Percentiles rank a stretch among this genome's conserved stretches.
Conservation (phyloP, 768 basidiomycete species). For the Kwoniella mangroviensis region DNA sequence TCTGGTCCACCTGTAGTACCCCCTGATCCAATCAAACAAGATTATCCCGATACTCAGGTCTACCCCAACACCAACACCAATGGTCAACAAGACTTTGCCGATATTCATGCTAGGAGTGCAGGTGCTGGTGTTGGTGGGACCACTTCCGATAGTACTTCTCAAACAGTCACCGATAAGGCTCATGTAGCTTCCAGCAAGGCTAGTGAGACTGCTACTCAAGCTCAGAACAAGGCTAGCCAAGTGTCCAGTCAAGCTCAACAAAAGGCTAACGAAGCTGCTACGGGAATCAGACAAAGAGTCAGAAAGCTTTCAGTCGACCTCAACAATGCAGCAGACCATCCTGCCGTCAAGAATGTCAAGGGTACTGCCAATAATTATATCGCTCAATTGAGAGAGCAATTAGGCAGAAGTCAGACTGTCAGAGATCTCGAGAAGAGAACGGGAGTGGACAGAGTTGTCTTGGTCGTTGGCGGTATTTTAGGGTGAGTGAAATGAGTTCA, state of each 20-base stretch:
- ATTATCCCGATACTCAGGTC: constrained; percentile 5
- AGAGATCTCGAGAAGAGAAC: constrained; percentile 44
- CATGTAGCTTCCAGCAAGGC: constrained; percentile 18
- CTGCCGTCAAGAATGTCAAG: constrained; percentile 44
- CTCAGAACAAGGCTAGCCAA: constrained; percentile 15
- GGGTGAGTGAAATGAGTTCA: constrained; percentile 28
- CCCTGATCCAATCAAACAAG: not conserved
- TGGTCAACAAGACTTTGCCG: constrained; percentile 9
- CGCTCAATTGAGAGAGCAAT: constrained; percentile 32
- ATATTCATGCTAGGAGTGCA: constrained; percentile 11
- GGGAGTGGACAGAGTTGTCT: constrained; percentile 39
- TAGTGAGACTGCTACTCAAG: constrained; percentile 5
- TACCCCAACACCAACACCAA: constrained; percentile 1
- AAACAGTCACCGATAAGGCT: constrained; percentile 10
- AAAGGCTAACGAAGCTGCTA: constrained; percentile 23
- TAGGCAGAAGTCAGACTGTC: constrained; percentile 37
- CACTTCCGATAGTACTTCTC: not conserved
- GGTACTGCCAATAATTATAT: constrained; percentile 36
- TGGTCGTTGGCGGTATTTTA: constrained; percentile 41
- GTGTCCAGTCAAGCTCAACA: constrained; percentile 6
- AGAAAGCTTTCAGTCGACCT: constrained; percentile 28
- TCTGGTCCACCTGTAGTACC: constrained; percentile 1
- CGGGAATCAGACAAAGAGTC: constrained; percentile 36
- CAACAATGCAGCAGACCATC: constrained; percentile 41
- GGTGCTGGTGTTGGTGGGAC: not conserved